Evolutionary conservation across 2,329 filamentous ascomycete species (phyloP).

Genomic region (Chaetomium sp.): DNA sequence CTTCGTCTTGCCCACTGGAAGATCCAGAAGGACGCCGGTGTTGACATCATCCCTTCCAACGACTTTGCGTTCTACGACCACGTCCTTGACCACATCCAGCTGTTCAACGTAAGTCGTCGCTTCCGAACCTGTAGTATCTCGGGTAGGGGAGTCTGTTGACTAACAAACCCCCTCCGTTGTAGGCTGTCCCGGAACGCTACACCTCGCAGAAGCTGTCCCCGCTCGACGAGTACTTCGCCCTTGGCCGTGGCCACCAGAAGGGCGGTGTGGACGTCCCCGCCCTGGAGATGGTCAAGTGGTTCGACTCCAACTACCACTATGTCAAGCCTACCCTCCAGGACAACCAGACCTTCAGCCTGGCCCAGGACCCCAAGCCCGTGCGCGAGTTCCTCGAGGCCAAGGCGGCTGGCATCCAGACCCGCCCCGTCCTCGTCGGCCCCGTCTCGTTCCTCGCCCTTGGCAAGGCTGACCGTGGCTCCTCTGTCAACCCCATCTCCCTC

Average conservation of each 20-base stretch:
- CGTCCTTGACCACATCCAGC: constrained; percentile 94
- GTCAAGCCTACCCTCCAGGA: constrained; percentile 98
- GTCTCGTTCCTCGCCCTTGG: constrained; percentile 96
- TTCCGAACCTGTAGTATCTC: constrained; percentile 11
- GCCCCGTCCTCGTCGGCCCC: constrained; percentile 89
- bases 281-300: constrained; percentile 99
- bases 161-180: constrained; percentile 10
- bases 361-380: constrained; percentile 84
- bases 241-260: constrained; percentile 98
- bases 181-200: constrained; percentile 92
- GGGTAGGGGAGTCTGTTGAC: not conserved
- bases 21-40: constrained; percentile 97
- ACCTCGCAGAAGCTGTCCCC: constrained; percentile 78
- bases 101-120: constrained; percentile 70
- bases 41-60: constrained; percentile 97
- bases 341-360: constrained; percentile 92
- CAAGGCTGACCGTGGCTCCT: constrained; percentile 95
- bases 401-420: constrained; percentile 87
- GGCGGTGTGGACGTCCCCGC: constrained; percentile 84
- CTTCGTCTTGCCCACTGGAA: constrained; percentile 97
- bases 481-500: constrained; percentile 86
- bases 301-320: constrained; percentile 99
- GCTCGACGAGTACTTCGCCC: constrained; percentile 98
- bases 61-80: constrained; percentile 99
- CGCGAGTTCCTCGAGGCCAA: constrained; percentile 94